Evolutionary conservation across 176 grass and related monocot species (phyloP).

Genomic region (Rhipidocladum racemiflorum): DNA sequence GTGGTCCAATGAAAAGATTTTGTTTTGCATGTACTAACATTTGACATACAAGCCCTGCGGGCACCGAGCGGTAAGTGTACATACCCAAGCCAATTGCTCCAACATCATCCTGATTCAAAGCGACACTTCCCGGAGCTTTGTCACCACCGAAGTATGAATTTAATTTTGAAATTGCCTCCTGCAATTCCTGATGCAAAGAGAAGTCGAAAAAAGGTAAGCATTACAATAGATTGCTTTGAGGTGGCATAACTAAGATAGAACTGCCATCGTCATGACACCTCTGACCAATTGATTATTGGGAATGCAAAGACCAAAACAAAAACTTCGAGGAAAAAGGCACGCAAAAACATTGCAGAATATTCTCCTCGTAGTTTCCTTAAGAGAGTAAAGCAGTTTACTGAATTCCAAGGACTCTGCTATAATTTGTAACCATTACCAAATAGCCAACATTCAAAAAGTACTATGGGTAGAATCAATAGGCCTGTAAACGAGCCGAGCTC

Average conservation of each 20-base stretch:
- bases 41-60: background rate
- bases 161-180: conserved; percentile 60
- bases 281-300: background rate
- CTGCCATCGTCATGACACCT: background rate
- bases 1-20: background rate
- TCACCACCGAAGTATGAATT: conserved; percentile 60
- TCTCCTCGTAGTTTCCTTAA: background rate
- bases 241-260: background rate
- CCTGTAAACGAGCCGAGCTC: too few species aligned
- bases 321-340: background rate
- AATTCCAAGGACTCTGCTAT: background rate
- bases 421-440: background rate
- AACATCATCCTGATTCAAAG: conserved; percentile 73
- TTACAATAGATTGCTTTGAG: conserved; percentile 15
- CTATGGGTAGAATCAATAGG: background rate
- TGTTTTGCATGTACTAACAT: background rate
- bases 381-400: background rate
- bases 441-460: background rate
- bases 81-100: conserved; percentile 69
- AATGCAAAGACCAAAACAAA: background rate
- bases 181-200: conserved; percentile 55
- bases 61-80: background rate
- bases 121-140: conserved; percentile 30
- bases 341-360: background rate
- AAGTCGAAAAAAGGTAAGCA: background rate